Evolutionary conservation across 192 early-diverging fungal species (phyloP).

Genomic region (Umbelopsis sp.): DNA sequence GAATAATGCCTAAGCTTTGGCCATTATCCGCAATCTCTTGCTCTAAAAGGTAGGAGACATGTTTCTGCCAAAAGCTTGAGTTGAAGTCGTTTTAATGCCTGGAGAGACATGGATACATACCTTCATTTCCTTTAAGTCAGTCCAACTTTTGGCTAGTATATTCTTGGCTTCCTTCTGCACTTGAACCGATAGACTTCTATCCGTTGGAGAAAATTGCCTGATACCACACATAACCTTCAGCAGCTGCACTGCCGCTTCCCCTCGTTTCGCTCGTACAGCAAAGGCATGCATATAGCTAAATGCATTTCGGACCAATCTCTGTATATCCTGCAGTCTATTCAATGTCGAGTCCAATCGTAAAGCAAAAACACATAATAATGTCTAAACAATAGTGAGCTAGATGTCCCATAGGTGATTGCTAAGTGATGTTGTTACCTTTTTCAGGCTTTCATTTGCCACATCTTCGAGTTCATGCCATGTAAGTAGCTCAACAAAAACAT

Average conservation of each 20-base stretch:
- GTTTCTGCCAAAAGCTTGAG: constrained; percentile 32
- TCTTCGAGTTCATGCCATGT: constrained; percentile 42
- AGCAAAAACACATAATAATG: neutral
- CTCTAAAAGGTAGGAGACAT: constrained; percentile 48
- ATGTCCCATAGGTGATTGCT: neutral
- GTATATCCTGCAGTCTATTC: constrained; percentile 16
- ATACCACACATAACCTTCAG: constrained; percentile 43
- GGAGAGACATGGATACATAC: constrained; percentile 25
- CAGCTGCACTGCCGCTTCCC: constrained; percentile 42
- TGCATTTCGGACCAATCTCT: constrained; percentile 30
- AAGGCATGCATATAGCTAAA: constrained; percentile 43
- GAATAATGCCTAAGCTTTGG: constrained; percentile 39
- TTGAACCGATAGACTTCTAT: constrained; percentile 19
- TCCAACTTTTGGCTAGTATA: constrained; percentile 45
- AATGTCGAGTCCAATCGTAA: neutral
- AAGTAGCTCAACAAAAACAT: constrained; percentile 36
- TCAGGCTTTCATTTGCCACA: constrained; percentile 32
- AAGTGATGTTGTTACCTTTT: constrained; percentile 19
- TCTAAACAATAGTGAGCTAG: neutral
- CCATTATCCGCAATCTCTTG: constrained; percentile 43
- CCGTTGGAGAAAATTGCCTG: constrained; percentile 39
- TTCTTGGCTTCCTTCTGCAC: constrained; percentile 37
- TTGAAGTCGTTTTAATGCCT: neutral
- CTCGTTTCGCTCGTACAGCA: constrained; percentile 42
- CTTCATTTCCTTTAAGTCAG: constrained; percentile 39